These are phyloP conservation scores for Aquilaria yunnanensis DNA, from an alignment of 345 rosid species.

Conservation along the genomic window DNA sequence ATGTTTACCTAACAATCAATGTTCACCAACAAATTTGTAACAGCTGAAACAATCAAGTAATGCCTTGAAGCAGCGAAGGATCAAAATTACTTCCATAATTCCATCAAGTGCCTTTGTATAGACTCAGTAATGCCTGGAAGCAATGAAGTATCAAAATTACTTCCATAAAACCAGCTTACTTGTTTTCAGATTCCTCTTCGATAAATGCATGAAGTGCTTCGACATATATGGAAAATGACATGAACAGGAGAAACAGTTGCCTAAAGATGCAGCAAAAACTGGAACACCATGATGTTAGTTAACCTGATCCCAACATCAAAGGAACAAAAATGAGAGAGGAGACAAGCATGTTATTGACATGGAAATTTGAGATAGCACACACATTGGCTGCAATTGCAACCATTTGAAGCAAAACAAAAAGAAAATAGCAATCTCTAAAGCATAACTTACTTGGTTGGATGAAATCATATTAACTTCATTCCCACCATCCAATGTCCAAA, in stretches of 20 bases:
- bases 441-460: too few species aligned
- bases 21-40: constrained; percentile 84
- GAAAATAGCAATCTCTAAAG: too few species aligned
- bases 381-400: too few species aligned
- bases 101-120: background rate
- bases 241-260: constrained; percentile 98
- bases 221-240: constrained; percentile 97
- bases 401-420: too few species aligned
- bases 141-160: constrained; percentile 6
- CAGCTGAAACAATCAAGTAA: constrained; percentile 93
- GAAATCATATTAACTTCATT: too few species aligned
- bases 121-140: constrained; percentile 63
- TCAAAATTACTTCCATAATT: background rate
- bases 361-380: too few species aligned
- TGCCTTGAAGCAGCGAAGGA: constrained; percentile 49
- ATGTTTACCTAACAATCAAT: constrained; percentile 22
- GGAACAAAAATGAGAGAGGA: background rate
- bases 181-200: constrained; percentile 98
- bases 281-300: constrained; percentile 41
- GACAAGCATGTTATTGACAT: too few species aligned
- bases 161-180: constrained; percentile 43
- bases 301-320: constrained; percentile 7
- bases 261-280: constrained; percentile 73
- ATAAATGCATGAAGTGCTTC: constrained; percentile 99
- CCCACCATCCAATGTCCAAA: too few species aligned